phyloP scores from a whole-genome alignment of 208 protist species.

The Trichomonas gallinae region DNA sequence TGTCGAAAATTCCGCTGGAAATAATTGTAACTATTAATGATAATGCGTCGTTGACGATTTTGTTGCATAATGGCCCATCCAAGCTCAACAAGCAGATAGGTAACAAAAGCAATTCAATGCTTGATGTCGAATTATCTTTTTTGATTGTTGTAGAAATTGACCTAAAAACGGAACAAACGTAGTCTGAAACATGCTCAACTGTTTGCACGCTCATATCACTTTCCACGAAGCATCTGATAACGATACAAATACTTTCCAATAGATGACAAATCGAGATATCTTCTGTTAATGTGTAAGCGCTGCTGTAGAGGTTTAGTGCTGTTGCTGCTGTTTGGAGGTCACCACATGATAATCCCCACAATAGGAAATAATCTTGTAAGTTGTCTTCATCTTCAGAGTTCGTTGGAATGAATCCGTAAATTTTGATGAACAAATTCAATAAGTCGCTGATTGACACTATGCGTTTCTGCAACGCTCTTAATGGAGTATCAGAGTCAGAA shows the following conservation, averaged over 20 bases:
- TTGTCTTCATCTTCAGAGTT: not conserved
- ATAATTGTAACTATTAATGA: not conserved
- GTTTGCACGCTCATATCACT: not conserved
- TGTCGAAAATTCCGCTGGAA: not conserved
- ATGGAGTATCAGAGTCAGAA: not conserved
- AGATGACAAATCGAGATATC: not conserved
- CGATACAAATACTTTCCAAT: not conserved
- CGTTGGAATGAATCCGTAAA: not conserved
- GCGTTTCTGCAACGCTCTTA: not conserved
- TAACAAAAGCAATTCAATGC: not conserved
- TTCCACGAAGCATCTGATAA: not conserved
- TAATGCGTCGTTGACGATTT: not conserved
- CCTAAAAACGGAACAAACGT: not conserved
- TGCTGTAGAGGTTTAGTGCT: not conserved
- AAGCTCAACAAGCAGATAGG: not conserved
- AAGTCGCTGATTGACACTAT: not conserved
- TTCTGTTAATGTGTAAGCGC: not conserved
- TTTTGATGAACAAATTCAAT: not conserved
- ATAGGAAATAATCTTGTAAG: not conserved
- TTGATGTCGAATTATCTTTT: not conserved
- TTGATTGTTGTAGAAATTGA: not conserved
- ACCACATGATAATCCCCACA: not conserved
- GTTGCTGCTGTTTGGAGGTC: not conserved
- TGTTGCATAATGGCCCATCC: not conserved
- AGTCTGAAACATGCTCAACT: not conserved